Base-by-base conservation (phyloP, 331 rosid species). In the Quercus lobata region DNA sequence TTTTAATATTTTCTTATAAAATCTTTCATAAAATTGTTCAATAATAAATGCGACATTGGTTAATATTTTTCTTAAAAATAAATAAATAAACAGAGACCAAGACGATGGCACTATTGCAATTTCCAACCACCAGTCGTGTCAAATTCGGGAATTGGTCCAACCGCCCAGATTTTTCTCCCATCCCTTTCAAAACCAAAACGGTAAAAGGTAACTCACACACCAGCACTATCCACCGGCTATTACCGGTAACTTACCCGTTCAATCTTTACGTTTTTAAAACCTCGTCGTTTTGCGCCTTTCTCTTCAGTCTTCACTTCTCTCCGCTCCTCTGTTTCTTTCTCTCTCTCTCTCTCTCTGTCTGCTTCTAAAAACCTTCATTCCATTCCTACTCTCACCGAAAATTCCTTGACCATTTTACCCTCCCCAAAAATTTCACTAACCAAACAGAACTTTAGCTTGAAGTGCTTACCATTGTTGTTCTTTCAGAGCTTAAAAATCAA, bases 171-270 rank as follows among this genome's bases (percentile, higher is more conserved):
- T 22, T 4, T 16, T 30, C 11, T 21, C 7, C 15, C 81, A 18
- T 9, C 49, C 49, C 76, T 32, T 69, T 57, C 55, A 57, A 79
- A 22, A 10, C 27, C 1, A 44, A 86, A 84, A 72, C 76, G 82
- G 83, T 89, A 76, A 52, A 77, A 22, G 57, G 62, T 46, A 4
- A 82, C 85, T 57, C 84, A 80, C 91, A 83, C 90, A 87, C 77
- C 74, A 68, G 78, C 87, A 81, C 18, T 55, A 35, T 17, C 8
- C 8, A 88, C 94, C 79, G 92, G 91, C 80, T 74, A 5, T 61
- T 15, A 78, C 52, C 78, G 87, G 92, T 83, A 25, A 49, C 37
- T 65, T 72, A 81, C 66, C 84, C 66, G 29, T n/a, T 77, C 75
- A 49, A 54, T 35, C 55, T 30, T 76, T 74, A 30, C 37, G 76